A percentile compares a stretch with the other conserved stretches of the same genome.
These are phyloP conservation scores for Haplographium delicatum DNA, from an alignment of 495 filamentous ascomycete species.

Conservation along the genomic window DNA sequence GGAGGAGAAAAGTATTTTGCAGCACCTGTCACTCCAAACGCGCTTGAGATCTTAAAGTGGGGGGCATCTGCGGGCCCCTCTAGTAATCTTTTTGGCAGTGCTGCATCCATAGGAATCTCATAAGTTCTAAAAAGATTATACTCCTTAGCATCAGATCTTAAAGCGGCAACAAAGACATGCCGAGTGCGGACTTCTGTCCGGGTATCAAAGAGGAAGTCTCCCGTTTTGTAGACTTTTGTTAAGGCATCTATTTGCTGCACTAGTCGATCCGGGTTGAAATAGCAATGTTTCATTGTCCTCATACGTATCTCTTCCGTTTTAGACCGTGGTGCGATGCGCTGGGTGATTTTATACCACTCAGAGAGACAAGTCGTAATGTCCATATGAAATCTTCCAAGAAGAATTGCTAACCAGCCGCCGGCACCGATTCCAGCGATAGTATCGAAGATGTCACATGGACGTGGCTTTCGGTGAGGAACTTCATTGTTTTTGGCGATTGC, in stretches of 20 bases:
- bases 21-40: slow-evolving; percentile 20
- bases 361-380: slow-evolving; percentile 16
- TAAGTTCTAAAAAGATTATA: slow-evolving; percentile 22
- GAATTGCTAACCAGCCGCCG: slow-evolving; percentile 22
- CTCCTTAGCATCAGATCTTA: slow-evolving; percentile 1
- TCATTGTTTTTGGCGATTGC: slow-evolving; percentile 18
- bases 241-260: slow-evolving; percentile 17
- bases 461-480: slow-evolving; percentile 12
- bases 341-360: slow-evolving; percentile 15
- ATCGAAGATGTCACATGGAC: slow-evolving; percentile 25
- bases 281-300: slow-evolving; percentile 13
- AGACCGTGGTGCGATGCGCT: slow-evolving; percentile 6
- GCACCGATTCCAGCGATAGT: slow-evolving; percentile 22
- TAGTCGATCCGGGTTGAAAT: slow-evolving; percentile 16
- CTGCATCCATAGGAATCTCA: slow-evolving; percentile 6
- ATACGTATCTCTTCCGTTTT: slow-evolving; percentile 10
- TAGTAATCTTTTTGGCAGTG: slow-evolving; percentile 8
- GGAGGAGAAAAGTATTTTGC: slow-evolving; percentile 15
- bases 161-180: slow-evolving; percentile 19
- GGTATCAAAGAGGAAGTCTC: slow-evolving; percentile 12
- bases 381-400: slow-evolving; percentile 25
- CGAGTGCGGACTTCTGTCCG: slow-evolving; percentile 11
- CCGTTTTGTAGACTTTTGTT: slow-evolving; percentile 13
- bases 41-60: slow-evolving; percentile 15
- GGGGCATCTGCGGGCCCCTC: slow-evolving; percentile 12